Evolutionary conservation across 345 rosid genomes (phyloP), one percentile per base, ranked within the genome.

Genomic region (Eutrema yunnanense): DNA sequence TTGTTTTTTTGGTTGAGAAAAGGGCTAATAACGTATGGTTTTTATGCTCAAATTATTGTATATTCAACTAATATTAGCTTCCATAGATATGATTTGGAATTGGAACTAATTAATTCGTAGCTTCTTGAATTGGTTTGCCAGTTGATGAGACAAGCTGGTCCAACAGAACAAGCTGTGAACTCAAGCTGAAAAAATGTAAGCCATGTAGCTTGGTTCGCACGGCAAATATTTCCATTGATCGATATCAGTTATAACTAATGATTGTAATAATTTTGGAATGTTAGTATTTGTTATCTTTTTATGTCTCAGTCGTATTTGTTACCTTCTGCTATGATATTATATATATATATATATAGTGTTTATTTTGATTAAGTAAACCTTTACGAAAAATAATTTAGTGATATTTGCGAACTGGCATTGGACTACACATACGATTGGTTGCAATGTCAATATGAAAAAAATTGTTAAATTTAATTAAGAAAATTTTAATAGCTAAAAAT

Each of bases 71-170:
- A 6, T 2, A 6, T 37, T 16, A 43, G 12, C 19, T 56, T 12
- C 22, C 42, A 3, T 16, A n/a, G n/a, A n/a, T n/a, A 54, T 67
- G 11, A 57, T 42, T 46, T 47, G 34, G 33, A 55, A 55, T 9
- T 38, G 43, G 22, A 55, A 7, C 26, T 46, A 48, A 38, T 11
- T 46, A 48, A 38, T 11, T 14, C 1, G 8, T 36, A 19, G 14
- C 50, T 65, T 37, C 10, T 65, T 73, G 12, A 26, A 2, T 49
- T 32, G 62, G 60, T 58, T 64, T 55, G 26, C 1, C 47, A 74
- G 73, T 41, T 66, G 60, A 58, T 74, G 78, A 41, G 78, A 66
- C 78, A 59, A 41, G 73, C 67, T 74, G 78, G 78, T 58, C 78
- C 78, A 49, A 58, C 11, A 58, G 67, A 74, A 32, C 38, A n/a